Percentiles rank a stretch among this genome's conserved stretches.
These are phyloP conservation scores for Teunomyces barrocoloradensis DNA, from an alignment of 805 yeast genomes.

Conservation along the genomic window DNA sequence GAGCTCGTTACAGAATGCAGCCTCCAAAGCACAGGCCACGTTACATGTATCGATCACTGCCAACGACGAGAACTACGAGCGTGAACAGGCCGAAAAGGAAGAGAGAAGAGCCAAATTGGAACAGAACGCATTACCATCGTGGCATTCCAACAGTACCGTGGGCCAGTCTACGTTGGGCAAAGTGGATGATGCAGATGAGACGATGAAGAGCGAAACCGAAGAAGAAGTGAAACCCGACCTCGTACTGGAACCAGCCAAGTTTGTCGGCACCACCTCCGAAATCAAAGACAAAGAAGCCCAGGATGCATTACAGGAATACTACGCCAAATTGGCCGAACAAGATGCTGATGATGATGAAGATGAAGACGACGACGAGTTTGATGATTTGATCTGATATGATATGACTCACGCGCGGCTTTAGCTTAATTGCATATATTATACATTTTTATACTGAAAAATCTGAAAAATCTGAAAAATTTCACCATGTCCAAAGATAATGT, in stretches of 20 bases:
- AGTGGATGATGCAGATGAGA: slow-evolving; percentile 48
- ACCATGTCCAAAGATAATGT: slow-evolving; percentile 1
- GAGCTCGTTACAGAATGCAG: slow-evolving; percentile 43
- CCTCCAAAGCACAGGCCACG: slow-evolving; percentile 73
- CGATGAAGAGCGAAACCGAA: slow-evolving; percentile 14
- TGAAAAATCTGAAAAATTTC: slow-evolving; percentile 1
- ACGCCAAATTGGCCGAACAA: slow-evolving; percentile 70
- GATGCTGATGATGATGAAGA: slow-evolving; percentile 59
- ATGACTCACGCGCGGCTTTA: background rate
- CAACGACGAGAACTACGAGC: slow-evolving; percentile 71
- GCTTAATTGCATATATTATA: background rate
- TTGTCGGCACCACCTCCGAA: slow-evolving; percentile 2
- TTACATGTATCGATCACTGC: slow-evolving; percentile 88
- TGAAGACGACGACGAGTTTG: slow-evolving; percentile 32
- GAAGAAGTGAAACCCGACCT: slow-evolving; percentile 3
- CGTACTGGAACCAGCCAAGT: slow-evolving; percentile 7
- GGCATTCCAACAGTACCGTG: slow-evolving; percentile 93
- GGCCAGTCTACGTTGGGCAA: slow-evolving; percentile 62
- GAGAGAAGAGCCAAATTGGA: slow-evolving; percentile 68
- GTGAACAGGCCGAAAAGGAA: slow-evolving; percentile 63
- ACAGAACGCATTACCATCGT: slow-evolving; percentile 93
- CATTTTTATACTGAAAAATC: too few species aligned
- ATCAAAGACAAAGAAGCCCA: slow-evolving; percentile 61
- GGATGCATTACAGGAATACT: slow-evolving; percentile 64
- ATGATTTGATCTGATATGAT: slow-evolving; percentile 20